Evolutionary conservation across 1,139 yeast genomes (phyloP), one percentile per base, ranked within the genome.

Genomic region (Yamadazyma trypodendri): DNA sequence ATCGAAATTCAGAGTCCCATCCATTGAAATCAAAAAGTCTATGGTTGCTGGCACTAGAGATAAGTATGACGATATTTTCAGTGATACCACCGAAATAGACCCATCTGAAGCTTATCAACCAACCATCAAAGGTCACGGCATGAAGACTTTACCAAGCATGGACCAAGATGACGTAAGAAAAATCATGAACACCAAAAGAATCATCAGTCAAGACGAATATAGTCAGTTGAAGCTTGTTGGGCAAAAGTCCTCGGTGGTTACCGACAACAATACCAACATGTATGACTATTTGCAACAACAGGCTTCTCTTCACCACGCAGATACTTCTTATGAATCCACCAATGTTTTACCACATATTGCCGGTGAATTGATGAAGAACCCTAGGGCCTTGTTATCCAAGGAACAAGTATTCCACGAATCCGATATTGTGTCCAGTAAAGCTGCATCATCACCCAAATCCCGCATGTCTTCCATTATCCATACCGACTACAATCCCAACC

Each of bases 71-170:
- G 77, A 71, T 38, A 68, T 71, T 7, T 71, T 70, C 46, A 65
- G 61, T 24, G 75, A 69, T 41, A 44, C 55, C 7, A 50, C 58
- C 14, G 42, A 35, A 6, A 6, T 33, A 2, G 38, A 36, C 14
- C 2, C 31, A 35, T 46, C 21, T 7, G 15, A 11, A 7, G 23
- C 24, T 3, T 12, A 14, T 53, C n/a, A n/a, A 15, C 24, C 60
- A 11, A 70, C 77, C 6, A 71, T 70, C 25, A 56, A 56, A 44
- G 51, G 69, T 16, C 54, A 57, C 31, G 73, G 75, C 7, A 63
- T 68, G 72, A 65, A 61, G 41, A 67, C 76, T 0, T 60, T 63
- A 38, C 76, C 74, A 39, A 70, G 76, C 40, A 65, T 69, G 68
- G 79, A 75, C 41, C 63, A 71, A 8, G 71, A 72, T 32, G 77